Evolutionary conservation across 2,329 filamentous ascomycete genomes (phyloP).

Genomic region (Pseudogymnoascus sp.): DNA sequence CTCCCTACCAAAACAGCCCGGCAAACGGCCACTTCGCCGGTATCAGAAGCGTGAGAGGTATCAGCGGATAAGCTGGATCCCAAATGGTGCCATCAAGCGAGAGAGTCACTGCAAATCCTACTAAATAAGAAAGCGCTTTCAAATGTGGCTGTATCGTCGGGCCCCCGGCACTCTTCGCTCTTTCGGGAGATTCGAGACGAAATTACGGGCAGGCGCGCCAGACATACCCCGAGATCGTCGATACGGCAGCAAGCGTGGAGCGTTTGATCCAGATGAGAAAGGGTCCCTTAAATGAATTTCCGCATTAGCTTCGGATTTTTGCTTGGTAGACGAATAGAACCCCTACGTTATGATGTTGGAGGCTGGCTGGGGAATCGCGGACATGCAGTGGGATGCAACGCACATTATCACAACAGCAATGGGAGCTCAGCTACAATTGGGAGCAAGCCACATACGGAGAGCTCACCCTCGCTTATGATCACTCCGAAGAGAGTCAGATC

Average conservation of each 20-base stretch:
- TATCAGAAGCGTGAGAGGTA: background rate
- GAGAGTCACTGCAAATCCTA: background rate
- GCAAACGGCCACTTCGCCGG: background rate
- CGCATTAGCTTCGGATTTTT: background rate
- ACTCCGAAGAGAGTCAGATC: background rate
- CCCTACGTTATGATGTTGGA: background rate
- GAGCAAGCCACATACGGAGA: background rate
- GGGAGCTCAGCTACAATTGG: background rate
- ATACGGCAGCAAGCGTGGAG: background rate
- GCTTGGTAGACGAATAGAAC: background rate
- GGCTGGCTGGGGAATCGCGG: background rate
- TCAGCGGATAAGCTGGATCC: background rate
- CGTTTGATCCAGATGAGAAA: background rate
- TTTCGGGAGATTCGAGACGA: slow-evolving; percentile 8
- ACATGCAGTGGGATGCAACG: background rate
- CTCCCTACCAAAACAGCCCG: background rate
- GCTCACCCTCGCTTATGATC: background rate
- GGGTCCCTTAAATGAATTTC: background rate
- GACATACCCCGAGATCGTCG: background rate
- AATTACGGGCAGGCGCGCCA: background rate
- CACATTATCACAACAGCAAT: slow-evolving; percentile 1
- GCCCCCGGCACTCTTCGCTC: background rate
- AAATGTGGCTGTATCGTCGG: background rate
- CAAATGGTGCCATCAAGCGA: slow-evolving; percentile 6
- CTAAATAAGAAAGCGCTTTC: slow-evolving; percentile 4